Percentiles rank a stretch among this genome's conserved stretches.
Evolutionary conservation across 441 rosid genomes (phyloP).

Genomic region (Kokia cookei): DNA sequence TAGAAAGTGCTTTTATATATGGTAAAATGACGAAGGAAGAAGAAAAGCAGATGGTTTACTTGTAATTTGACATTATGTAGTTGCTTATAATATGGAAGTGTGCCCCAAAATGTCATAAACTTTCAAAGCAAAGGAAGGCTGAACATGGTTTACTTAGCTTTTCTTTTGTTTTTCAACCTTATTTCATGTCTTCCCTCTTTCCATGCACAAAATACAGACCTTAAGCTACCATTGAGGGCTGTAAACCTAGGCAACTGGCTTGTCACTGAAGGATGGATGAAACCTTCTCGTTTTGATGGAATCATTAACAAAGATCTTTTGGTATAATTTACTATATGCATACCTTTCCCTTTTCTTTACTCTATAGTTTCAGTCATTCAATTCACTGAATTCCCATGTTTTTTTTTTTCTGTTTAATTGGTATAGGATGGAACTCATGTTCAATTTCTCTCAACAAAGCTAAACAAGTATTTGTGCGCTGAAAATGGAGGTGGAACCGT

Average conservation of each 20-base stretch:
- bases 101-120: not conserved
- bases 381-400: not conserved
- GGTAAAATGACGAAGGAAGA: not conserved
- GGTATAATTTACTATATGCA: slow-evolving; percentile 10
- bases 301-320: slow-evolving; percentile 32
- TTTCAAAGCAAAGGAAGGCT: not conserved
- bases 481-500: slow-evolving; percentile 29
- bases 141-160: not conserved
- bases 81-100: not conserved
- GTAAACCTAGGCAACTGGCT: slow-evolving; percentile 39
- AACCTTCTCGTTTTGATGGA: slow-evolving; percentile 25
- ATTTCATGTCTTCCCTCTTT: slow-evolving; percentile 3
- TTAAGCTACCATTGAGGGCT: slow-evolving; percentile 23
- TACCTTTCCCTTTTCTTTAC: not conserved
- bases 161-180: not conserved
- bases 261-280: slow-evolving; percentile 40
- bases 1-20: not conserved
- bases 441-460: slow-evolving; percentile 21
- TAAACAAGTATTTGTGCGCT: slow-evolving; percentile 16
- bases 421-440: slow-evolving; percentile 33
- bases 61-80: not conserved
- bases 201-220: not conserved
- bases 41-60: no score
- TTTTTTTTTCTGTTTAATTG: not conserved
- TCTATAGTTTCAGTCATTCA: not conserved